Evolutionary conservation across 2,329 filamentous ascomycete genomes (phyloP).

Genomic region (Sclerotinia sclerotiorum): DNA sequence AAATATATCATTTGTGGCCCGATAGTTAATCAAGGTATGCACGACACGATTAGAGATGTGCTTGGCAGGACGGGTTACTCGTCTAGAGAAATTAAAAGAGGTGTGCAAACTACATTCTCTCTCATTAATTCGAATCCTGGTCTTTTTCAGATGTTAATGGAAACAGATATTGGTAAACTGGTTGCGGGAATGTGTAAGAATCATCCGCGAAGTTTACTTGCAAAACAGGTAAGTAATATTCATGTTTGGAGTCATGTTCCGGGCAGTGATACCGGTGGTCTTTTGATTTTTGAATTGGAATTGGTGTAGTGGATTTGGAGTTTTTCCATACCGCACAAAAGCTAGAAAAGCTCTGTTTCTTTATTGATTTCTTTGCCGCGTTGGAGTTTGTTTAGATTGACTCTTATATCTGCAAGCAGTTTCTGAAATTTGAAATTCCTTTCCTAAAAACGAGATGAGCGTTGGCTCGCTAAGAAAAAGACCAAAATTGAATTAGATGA

Average conservation of each 20-base stretch:
- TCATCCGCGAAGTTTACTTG: background rate
- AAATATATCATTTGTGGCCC: background rate
- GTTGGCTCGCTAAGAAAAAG: no score
- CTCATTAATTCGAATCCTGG: background rate
- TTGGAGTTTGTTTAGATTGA: no score
- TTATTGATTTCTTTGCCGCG: no score
- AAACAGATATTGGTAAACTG: background rate
- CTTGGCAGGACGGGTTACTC: background rate
- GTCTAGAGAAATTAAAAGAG: accelerated
- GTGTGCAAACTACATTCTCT: background rate
- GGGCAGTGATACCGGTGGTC: background rate
- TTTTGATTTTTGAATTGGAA: background rate
- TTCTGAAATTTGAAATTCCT: no score
- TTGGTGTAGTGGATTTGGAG: background rate
- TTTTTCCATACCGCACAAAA: no score
- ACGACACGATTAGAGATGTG: background rate
- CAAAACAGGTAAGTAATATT: background rate
- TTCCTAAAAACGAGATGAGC: no score
- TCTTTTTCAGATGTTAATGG: background rate
- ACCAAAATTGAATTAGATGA: no score
- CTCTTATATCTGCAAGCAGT: no score
- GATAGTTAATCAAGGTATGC: background rate
- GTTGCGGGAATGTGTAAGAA: background rate
- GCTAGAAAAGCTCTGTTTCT: no score
- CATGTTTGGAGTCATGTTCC: background rate